Conservation (phyloP, 2,329 filamentous ascomycete genomes). For the Biscogniauxia mediterranea region DNA sequence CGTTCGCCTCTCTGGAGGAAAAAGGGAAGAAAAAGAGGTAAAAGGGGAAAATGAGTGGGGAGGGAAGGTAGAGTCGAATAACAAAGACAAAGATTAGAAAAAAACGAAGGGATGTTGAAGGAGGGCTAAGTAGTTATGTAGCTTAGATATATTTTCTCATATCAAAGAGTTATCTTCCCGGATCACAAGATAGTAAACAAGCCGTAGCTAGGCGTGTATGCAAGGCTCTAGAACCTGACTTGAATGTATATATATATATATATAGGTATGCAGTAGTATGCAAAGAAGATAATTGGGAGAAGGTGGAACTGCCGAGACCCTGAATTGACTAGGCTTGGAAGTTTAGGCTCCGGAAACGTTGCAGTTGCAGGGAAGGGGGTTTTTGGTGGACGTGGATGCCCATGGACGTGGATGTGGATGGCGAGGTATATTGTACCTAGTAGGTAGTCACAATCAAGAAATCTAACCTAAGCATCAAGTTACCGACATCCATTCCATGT, state of each 20-base stretch:
- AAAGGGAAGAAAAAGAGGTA: background rate
- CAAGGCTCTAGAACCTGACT: too few relatives aligned
- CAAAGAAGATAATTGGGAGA: background rate
- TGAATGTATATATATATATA: background rate
- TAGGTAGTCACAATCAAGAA: too few relatives aligned
- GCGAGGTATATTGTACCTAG: too few relatives aligned
- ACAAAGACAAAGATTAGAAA: background rate
- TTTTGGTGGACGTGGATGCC: background rate
- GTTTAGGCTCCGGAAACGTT: constrained; percentile 28
- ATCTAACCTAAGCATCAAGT: too few relatives aligned
- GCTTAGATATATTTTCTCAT: background rate
- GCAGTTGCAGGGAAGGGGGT: constrained; percentile 24
- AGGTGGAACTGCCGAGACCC: constrained; percentile 28
- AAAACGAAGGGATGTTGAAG: background rate
- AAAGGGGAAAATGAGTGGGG: background rate
- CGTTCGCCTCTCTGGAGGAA: background rate
- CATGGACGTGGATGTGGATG: background rate
- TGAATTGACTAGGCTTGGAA: constrained; percentile 6
- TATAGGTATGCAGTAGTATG: background rate
- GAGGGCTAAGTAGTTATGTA: background rate
- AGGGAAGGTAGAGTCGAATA: background rate
- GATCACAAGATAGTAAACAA: background rate
- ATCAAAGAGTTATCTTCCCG: background rate
- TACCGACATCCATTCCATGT: too few relatives aligned
- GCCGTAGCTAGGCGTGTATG: too few relatives aligned